phyloP scores from a whole-genome alignment of 768 basidiomycete genomes.

The Neoboletus brunneissimus region DNA sequence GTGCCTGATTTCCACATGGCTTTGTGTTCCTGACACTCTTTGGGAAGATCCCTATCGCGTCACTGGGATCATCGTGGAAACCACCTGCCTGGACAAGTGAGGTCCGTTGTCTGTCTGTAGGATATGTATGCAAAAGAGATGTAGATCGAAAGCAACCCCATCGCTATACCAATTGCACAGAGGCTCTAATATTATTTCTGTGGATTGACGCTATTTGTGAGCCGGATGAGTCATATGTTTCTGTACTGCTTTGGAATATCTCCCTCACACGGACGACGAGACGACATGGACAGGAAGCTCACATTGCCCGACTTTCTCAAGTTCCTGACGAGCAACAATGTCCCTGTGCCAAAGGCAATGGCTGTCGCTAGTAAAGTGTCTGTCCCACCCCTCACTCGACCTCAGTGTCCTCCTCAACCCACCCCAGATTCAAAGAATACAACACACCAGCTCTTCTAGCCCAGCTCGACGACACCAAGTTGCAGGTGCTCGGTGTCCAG shows the following conservation, averaged over 20 bases:
- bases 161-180: conserved; percentile 24
- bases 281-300: conserved; percentile 42
- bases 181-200: conserved; percentile 1
- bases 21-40: conserved; percentile 1
- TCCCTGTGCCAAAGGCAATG: conserved; percentile 68
- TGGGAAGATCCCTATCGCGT: conserved; percentile 89
- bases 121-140: conserved; percentile 1
- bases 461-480: conserved; percentile 56
- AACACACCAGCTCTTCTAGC: conserved; percentile 59
- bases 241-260: not conserved
- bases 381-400: conserved; percentile 16
- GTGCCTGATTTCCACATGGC: not conserved
- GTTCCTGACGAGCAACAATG: conserved; percentile 53
- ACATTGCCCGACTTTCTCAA: conserved; percentile 66
- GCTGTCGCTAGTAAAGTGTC: conserved; percentile 67
- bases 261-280: not conserved
- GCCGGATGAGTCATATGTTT: not conserved
- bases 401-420: conserved; percentile 11
- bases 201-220: conserved; percentile 3
- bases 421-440: conserved; percentile 63
- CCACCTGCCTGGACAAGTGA: conserved; percentile 69
- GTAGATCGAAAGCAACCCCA: conserved; percentile 9
- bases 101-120: conserved; percentile 11
- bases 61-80: conserved; percentile 85
- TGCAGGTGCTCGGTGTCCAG: conserved; percentile 55